Evolutionary conservation across 2,329 filamentous ascomycete species (phyloP).

Genomic region (Emmonsia crescens): DNA sequence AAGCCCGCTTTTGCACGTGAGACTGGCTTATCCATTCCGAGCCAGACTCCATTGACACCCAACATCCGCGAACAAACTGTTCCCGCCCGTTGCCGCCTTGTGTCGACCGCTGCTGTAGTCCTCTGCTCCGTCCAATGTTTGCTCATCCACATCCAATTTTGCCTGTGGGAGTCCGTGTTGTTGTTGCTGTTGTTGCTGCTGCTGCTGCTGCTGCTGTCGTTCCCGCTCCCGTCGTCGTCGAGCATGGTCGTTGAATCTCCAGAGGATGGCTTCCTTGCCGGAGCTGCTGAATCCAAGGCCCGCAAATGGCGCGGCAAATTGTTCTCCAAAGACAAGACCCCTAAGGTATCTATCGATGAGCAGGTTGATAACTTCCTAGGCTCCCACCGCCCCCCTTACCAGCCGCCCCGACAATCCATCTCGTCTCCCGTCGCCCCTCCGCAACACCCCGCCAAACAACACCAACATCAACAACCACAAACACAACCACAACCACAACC

Average conservation of each 20-base stretch:
- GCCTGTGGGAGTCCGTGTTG: background rate
- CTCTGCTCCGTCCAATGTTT: constrained; percentile 1
- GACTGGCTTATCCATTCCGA: constrained; percentile 1
- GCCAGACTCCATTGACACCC: background rate
- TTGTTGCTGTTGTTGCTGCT: background rate
- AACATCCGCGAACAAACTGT: background rate
- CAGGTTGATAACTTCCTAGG: constrained; percentile 49
- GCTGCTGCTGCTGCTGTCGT: background rate
- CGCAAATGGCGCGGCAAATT: constrained; percentile 42
- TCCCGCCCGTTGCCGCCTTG: background rate
- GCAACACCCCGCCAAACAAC: constrained; percentile 7
- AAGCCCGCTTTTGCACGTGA: constrained; percentile 7
- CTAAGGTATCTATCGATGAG: constrained; percentile 27
- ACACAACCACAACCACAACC: constrained; percentile 11
- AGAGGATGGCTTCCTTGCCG: constrained; percentile 6
- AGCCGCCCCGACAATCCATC: background rate
- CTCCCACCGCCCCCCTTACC: constrained; percentile 34
- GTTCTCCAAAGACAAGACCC: constrained; percentile 34
- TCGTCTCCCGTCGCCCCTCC: constrained; percentile 1
- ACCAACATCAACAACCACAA: constrained; percentile 4
- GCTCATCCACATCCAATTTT: background rate
- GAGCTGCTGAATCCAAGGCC: constrained; percentile 9
- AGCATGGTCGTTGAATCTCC: constrained; percentile 11
- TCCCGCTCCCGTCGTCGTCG: background rate
- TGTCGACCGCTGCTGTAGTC: background rate